Conservation (phyloP, 768 basidiomycete genomes). For the Lactarius deliciosus region DNA sequence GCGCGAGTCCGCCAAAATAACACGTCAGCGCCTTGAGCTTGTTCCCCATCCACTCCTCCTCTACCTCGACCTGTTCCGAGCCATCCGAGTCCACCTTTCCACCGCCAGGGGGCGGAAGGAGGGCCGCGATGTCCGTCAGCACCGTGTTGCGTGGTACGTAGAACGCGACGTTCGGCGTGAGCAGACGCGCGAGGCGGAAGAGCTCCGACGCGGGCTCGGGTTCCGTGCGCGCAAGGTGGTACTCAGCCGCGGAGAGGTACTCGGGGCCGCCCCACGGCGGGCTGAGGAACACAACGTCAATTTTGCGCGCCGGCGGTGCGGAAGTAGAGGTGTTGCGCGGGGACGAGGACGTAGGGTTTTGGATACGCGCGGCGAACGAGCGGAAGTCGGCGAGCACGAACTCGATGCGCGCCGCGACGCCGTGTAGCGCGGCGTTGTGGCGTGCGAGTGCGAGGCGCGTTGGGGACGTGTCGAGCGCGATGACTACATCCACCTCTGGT, state of each 20-base stretch:
- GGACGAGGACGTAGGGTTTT: not conserved
- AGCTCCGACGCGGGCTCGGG: slow-evolving; percentile 85
- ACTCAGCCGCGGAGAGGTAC: slow-evolving; percentile 59
- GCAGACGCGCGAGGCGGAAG: slow-evolving; percentile 65
- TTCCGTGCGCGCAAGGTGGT: slow-evolving; percentile 66
- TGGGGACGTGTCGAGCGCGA: slow-evolving; percentile 87
- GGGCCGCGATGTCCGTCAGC: slow-evolving; percentile 65
- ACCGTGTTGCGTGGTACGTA: slow-evolving; percentile 83
- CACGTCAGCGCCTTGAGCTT: slow-evolving; percentile 94
- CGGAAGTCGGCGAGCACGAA: slow-evolving; percentile 88
- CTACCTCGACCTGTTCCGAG: slow-evolving; percentile 75
- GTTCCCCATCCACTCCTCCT: slow-evolving; percentile 94
- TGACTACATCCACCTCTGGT: slow-evolving; percentile 52
- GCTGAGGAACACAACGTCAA: slow-evolving; percentile 90
- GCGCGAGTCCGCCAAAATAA: slow-evolving; percentile 84
- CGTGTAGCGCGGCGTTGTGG: slow-evolving; percentile 92
- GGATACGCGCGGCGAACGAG: slow-evolving; percentile 63
- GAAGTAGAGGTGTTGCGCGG: not conserved
- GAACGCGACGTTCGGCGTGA: slow-evolving; percentile 85
- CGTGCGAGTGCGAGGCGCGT: slow-evolving; percentile 84
- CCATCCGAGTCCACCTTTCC: not conserved
- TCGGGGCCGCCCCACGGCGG: slow-evolving; percentile 95
- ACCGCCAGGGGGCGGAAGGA: slow-evolving; percentile 37
- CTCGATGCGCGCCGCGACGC: slow-evolving; percentile 92
- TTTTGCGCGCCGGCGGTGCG: slow-evolving; percentile 42